phyloP scores from a whole-genome alignment of 2,329 filamentous ascomycete genomes.

The Monosporascus sp. region DNA sequence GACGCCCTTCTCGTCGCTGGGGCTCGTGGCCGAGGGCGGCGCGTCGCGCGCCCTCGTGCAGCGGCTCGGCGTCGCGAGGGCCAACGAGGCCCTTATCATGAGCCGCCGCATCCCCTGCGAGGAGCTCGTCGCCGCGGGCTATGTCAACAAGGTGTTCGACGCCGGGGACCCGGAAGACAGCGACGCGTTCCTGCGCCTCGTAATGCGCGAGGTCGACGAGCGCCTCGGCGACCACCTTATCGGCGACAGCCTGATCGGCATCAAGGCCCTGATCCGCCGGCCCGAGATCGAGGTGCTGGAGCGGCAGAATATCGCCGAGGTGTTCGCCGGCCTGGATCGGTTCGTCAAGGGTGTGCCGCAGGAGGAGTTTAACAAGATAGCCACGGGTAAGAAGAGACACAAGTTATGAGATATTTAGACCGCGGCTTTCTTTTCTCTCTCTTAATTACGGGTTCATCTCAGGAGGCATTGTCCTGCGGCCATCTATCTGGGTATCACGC shows the following conservation, averaged over 20 bases:
- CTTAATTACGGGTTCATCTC: slow-evolving; percentile 1
- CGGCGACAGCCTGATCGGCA: slow-evolving; percentile 70
- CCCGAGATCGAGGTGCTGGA: slow-evolving; percentile 71
- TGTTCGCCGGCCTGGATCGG: slow-evolving; percentile 76
- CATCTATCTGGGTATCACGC: slow-evolving; percentile 29
- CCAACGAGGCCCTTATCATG: slow-evolving; percentile 92
- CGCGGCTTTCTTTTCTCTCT: background rate
- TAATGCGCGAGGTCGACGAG: slow-evolving; percentile 76
- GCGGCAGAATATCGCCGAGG: slow-evolving; percentile 73
- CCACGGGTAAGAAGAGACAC: slow-evolving; percentile 85
- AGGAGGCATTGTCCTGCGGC: background rate
- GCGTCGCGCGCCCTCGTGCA: slow-evolving; percentile 73
- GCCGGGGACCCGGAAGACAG: slow-evolving; percentile 51
- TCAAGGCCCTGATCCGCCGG: slow-evolving; percentile 76
- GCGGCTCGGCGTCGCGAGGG: slow-evolving; percentile 71
- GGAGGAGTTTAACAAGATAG: slow-evolving; percentile 81
- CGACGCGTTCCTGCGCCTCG: slow-evolving; percentile 62
- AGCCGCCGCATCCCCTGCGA: slow-evolving; percentile 68
- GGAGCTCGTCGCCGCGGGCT: slow-evolving; percentile 71
- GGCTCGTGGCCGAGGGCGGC: slow-evolving; percentile 84
- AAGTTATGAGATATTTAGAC: slow-evolving; percentile 54
- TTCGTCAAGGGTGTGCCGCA: slow-evolving; percentile 79
- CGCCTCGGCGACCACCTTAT: slow-evolving; percentile 74
- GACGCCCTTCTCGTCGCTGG: slow-evolving; percentile 85
- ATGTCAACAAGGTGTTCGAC: slow-evolving; percentile 77